A percentile compares a stretch with the other conserved stretches of the same genome.
phyloP scores from a whole-genome alignment of 768 basidiomycete genomes.

The Psilocybe tampanensis region DNA sequence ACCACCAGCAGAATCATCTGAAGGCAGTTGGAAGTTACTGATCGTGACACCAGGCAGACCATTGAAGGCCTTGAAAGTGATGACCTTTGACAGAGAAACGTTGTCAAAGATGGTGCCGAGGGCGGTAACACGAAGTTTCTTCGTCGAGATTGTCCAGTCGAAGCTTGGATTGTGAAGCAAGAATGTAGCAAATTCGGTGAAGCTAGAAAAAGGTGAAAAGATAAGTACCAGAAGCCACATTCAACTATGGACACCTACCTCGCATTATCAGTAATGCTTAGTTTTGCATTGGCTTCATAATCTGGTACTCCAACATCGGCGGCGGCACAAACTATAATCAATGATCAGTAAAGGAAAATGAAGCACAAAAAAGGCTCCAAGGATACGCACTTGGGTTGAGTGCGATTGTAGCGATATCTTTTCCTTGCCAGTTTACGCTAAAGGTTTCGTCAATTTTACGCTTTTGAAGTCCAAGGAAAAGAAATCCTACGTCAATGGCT shows the following conservation, averaged over 20 bases:
- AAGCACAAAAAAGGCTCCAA: background rate
- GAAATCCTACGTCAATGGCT: constrained; percentile 56
- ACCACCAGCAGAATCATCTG: constrained; percentile 67
- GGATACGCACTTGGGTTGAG: constrained; percentile 55
- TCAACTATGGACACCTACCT: constrained; percentile 36
- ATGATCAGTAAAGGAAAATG: background rate
- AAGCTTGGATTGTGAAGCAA: constrained; percentile 66
- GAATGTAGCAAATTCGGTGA: constrained; percentile 67
- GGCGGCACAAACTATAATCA: constrained; percentile 57
- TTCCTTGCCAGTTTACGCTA: constrained; percentile 66
- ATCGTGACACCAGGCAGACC: constrained; percentile 71
- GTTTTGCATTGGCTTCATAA: constrained; percentile 50
- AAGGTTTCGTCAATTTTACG: background rate
- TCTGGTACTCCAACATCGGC: constrained; percentile 70
- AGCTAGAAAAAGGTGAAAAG: constrained; percentile 29
- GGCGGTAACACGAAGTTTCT: constrained; percentile 62
- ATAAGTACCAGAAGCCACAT: background rate
- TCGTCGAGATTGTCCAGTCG: constrained; percentile 70
- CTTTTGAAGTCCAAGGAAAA: background rate
- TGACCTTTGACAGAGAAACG: constrained; percentile 58
- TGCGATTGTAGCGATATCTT: constrained; percentile 61
- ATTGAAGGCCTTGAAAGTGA: constrained; percentile 73
- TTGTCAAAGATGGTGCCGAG: constrained; percentile 72
- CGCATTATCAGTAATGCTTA: constrained; percentile 57
- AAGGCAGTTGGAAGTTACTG: constrained; percentile 69